Conservation (phyloP, 2,329 filamentous ascomycete species). For the Rutstroemia sp. region DNA sequence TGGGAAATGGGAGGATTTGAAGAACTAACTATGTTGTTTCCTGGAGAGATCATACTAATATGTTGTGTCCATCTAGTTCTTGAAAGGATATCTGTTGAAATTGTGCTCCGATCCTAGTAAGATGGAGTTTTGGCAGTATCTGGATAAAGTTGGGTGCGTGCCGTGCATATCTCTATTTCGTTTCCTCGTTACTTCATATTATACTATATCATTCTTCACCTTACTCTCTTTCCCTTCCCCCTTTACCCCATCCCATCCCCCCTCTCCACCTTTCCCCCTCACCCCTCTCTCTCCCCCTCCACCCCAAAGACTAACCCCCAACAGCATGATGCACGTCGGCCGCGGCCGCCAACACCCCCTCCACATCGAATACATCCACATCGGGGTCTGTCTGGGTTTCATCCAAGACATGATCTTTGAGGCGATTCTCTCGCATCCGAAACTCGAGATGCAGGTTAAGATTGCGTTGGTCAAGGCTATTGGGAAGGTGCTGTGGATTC, state of each 20-base stretch:
- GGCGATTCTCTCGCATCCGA: conserved; percentile 56
- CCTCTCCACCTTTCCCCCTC: not conserved
- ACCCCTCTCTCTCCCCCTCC: too few relatives aligned
- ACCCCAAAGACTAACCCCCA: not conserved
- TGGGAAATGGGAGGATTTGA: too few relatives aligned
- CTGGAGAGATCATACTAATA: conserved; percentile 10
- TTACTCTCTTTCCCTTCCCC: not conserved
- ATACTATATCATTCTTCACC: not conserved
- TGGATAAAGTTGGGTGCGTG: conserved; percentile 64
- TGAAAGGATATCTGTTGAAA: conserved; percentile 2
- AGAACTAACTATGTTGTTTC: too few relatives aligned
- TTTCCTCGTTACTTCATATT: not conserved
- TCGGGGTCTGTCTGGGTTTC: conserved; percentile 63
- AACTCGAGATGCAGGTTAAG: conserved; percentile 59
- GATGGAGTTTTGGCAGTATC: conserved; percentile 55
- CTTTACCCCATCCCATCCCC: not conserved
- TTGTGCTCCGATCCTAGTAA: conserved; percentile 5
- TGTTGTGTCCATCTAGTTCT: conserved; percentile 42
- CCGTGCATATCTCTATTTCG: too few relatives aligned
- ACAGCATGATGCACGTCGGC: conserved; percentile 8
- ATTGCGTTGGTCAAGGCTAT: conserved; percentile 68
- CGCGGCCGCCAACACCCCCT: conserved; percentile 4
- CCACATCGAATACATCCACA: conserved; percentile 64
- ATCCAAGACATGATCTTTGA: conserved; percentile 74
- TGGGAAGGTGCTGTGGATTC: conserved; percentile 79